Evolutionary conservation across 2,329 filamentous ascomycete species (phyloP), one percentile per base, ranked within the genome.

Genomic region (Pseudogymnoascus verrucosus): DNA sequence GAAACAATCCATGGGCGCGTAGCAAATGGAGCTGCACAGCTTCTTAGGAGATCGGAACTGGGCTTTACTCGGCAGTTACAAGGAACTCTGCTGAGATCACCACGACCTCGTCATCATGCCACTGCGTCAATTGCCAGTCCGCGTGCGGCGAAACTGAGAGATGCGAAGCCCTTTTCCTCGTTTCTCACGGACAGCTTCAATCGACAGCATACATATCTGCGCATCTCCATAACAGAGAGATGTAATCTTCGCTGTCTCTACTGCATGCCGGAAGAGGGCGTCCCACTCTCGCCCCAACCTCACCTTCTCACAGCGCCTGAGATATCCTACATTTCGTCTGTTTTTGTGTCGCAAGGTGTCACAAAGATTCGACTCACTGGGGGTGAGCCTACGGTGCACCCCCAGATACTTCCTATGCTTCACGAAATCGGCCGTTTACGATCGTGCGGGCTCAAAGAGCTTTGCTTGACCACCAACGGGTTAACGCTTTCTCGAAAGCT

Each of bases 221-320:
- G 95, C 68, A 98, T 99, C 71, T 97, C 93, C 61, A 83, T 99
- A 65, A 96, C 95, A 3, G 95, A 99, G 78, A 87, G 91, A 67
- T 99, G 95, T 77, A 99, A 99, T 73, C 81, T 99, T 65, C 90
- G 95, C 68, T 99, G 95, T 77, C 78, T 96, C 64, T 99, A 99
- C 78, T 99, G 95, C 78, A 99, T 99, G 95, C 95, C 95, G 0
- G 93, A 96, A 76, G 90, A 96, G 77, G 95, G 95, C n/a, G 88
- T 99, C 4, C 86, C 90, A 19, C 84, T 97, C 40, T 98, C 93
- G 0, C 93, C 93, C 1, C 80, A 84, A 10, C 80, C 80, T 26
- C 85, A 91, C 65, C 84, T 97, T 57, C 84, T 99, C 68, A 98
- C 95, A 1, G 96, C 91, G 0, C 90, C 95, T 14, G 95, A 99